Percentiles rank a stretch among this genome's conserved stretches.
These are phyloP conservation scores for Pseudocercospora cruenta DNA, from an alignment of 2,329 filamentous ascomycete genomes.

Conservation along the genomic window DNA sequence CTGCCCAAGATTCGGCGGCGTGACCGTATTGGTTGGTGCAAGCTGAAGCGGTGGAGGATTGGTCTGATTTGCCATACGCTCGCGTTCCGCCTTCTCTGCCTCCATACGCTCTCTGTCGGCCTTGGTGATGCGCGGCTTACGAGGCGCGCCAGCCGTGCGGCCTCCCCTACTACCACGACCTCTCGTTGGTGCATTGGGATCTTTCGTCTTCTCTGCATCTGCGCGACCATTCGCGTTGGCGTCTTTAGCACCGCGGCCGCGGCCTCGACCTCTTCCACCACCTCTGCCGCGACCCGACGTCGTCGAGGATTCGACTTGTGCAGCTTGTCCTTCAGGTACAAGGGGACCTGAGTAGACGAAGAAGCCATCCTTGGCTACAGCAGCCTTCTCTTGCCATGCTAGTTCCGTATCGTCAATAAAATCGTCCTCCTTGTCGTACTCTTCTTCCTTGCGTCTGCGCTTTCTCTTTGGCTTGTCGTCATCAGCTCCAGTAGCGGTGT, in stretches of 20 bases:
- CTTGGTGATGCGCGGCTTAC: slow-evolving; percentile 86
- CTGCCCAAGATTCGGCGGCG: slow-evolving; percentile 4
- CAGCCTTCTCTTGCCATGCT: slow-evolving; percentile 92
- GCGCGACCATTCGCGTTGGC: slow-evolving; percentile 41
- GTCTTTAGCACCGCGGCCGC: slow-evolving; percentile 55
- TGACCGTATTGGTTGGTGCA: neutral
- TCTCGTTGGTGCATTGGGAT: slow-evolving; percentile 30
- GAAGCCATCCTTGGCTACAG: slow-evolving; percentile 92
- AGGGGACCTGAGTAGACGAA: slow-evolving; percentile 96
- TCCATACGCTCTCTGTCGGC: slow-evolving; percentile 81
- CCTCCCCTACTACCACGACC: slow-evolving; percentile 63
- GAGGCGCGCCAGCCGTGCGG: slow-evolving; percentile 71
- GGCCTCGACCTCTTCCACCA: slow-evolving; percentile 58
- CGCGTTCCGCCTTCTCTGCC: slow-evolving; percentile 76
- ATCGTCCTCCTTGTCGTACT: slow-evolving; percentile 69
- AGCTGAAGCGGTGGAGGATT: neutral
- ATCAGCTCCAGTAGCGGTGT: slow-evolving; percentile 64
- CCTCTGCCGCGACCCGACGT: slow-evolving; percentile 32
- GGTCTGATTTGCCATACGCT: slow-evolving; percentile 49
- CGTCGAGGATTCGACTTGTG: slow-evolving; percentile 36
- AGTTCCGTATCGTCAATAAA: slow-evolving; percentile 90
- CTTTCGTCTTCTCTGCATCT: slow-evolving; percentile 35
- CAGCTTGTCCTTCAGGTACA: slow-evolving; percentile 77
- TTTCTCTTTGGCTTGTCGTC: slow-evolving; percentile 76
- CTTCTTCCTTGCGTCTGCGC: slow-evolving; percentile 73